These are phyloP conservation scores for Ogataea ramenticola DNA, from an alignment of 805 yeast genomes.

Conservation along the genomic window DNA sequence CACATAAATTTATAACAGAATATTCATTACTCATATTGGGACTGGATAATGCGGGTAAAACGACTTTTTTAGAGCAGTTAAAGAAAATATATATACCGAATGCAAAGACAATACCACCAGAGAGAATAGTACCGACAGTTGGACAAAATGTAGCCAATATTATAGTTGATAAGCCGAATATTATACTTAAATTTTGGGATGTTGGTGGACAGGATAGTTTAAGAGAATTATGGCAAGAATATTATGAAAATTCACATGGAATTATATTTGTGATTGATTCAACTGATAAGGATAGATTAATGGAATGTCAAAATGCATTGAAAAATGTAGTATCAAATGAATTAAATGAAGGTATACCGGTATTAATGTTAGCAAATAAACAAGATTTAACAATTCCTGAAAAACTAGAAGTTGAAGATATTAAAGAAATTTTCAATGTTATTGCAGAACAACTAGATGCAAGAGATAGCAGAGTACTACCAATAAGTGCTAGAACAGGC, in stretches of 20 bases:
- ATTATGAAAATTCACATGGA: constrained; percentile 82
- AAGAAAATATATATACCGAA: constrained; percentile 45
- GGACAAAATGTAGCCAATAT: constrained; percentile 76
- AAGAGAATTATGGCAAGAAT: constrained; percentile 80
- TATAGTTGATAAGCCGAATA: constrained; percentile 25
- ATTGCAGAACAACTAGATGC: constrained; percentile 83
- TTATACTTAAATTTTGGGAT: constrained; percentile 83
- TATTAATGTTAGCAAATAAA: constrained; percentile 91
- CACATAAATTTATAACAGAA: constrained; percentile 38
- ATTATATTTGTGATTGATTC: constrained; percentile 90
- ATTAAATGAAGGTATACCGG: constrained; percentile 70
- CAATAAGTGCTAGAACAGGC: constrained; percentile 78
- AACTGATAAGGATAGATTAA: constrained; percentile 72
- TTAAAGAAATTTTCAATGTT: constrained; percentile 77
- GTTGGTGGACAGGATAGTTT: constrained; percentile 91
- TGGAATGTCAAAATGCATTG: constrained; percentile 71
- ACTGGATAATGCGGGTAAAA: constrained; percentile 93
- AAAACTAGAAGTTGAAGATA: constrained; percentile 65
- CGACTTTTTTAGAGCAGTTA: constrained; percentile 65
- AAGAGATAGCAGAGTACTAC: constrained; percentile 82
- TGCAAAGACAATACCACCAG: constrained; percentile 40
- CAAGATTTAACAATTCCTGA: constrained; percentile 61
- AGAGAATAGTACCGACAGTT: constrained; percentile 81
- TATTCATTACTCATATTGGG: constrained; percentile 80
- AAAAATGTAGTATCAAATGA: constrained; percentile 52